phyloP scores from a whole-genome alignment of 352 stramenopile genomes.

The Aphanomyces cochlioides region DNA sequence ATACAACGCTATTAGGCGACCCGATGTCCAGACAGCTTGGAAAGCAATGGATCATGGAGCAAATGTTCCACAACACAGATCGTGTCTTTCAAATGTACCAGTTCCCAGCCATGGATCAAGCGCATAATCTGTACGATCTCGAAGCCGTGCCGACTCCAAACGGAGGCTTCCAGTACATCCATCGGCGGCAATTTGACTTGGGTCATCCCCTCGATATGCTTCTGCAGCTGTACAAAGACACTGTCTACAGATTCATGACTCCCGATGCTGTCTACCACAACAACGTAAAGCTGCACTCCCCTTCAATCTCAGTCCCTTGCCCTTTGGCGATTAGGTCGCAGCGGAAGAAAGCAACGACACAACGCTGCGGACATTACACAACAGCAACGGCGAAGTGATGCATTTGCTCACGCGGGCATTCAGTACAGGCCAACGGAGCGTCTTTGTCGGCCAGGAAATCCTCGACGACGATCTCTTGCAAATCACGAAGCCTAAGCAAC shows the following conservation, averaged over 20 bases:
- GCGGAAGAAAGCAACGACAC: no score
- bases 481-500: no score
- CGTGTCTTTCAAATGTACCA: constrained; percentile 2
- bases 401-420: constrained; percentile 18
- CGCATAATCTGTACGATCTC: not conserved
- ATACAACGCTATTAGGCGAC: constrained; percentile 8
- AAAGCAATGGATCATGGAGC: constrained; percentile 1
- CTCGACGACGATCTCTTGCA: not conserved
- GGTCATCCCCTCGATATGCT: no score
- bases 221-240: no score
- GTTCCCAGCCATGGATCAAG: not conserved
- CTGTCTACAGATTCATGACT: no score
- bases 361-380: no score
- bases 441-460: constrained; percentile 24
- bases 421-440: not conserved
- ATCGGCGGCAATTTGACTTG: not conserved
- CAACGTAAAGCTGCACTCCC: no score
- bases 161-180: not conserved
- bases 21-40: not conserved
- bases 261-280: no score
- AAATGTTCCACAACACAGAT: constrained; percentile 21
- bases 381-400: not conserved
- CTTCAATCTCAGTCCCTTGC: no score
- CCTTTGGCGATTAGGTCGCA: no score
- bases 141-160: not conserved